Base-by-base conservation (phyloP, 768 basidiomycete species). In the Royoungia palumana region DNA sequence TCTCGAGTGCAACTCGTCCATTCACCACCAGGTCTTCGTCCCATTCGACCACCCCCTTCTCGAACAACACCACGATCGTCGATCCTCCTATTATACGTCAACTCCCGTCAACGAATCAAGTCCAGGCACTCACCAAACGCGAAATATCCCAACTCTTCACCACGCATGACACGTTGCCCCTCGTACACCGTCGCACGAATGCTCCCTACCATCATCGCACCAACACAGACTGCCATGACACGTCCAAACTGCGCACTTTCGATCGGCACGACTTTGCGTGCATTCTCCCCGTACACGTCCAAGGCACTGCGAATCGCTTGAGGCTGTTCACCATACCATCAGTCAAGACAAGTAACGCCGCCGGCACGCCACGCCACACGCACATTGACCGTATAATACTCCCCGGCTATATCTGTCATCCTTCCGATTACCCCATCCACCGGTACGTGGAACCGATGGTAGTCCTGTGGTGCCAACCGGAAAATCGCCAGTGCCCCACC, bases 381-480 rank as follows among this genome's bases (percentile, higher is more conserved):
- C 55, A 89, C 88, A 48, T 94, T 95, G 53, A 96, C 95, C 0
- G 96, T 97, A 68, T 96, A 98, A 68, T 96, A 97, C 61, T 95
- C 92, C 6, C 95, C 95, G 3, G 82, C 56, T 46, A 97, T 88
- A 60, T 87, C 78, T 6, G 80, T 83, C 82, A 94, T 91, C 28
- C 74, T 74, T 16, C 94, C 94, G 24, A 98, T 80, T 32, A 65
- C 80, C 0, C 94, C 93, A 51, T 90, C 89, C 19, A 94, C 88
- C 0, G 91, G 89, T 0, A 81, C 81, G 64, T 91, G 89, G 77
- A 94, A 96, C 1, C 94, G 86, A 67, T 97, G 94, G 60, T 97
- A 97, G 59, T 97, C 94, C 69, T 94, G 89, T 1, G 94, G 94
- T 2, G 94, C 94, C 17, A 96, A 73, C 16, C 94, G 75, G 71